Evolutionary conservation across 306 rosid species (phyloP).

Genomic region (Quercus alba): DNA sequence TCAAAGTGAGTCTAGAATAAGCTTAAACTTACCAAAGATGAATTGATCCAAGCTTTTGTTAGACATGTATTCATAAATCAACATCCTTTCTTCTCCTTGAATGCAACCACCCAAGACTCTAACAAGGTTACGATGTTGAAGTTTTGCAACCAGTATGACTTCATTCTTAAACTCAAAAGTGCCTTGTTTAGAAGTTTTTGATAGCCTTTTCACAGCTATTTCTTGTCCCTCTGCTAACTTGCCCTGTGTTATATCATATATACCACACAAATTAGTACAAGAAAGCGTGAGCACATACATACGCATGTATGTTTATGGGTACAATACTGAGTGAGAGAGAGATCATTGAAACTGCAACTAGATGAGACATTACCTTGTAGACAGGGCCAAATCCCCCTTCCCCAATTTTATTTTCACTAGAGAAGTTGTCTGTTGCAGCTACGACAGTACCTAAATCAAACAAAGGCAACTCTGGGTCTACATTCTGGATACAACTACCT

Average conservation of each 20-base stretch:
- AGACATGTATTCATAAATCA: conserved; percentile 41
- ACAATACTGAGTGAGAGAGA: no score
- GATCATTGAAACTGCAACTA: no score
- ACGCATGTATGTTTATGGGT: no score
- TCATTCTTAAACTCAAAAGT: conserved; percentile 40
- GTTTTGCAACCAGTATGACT: conserved; percentile 33
- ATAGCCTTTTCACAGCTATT: conserved; percentile 55
- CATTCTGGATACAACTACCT: conserved; percentile 6
- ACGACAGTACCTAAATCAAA: conserved; percentile 25
- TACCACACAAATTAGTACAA: no score
- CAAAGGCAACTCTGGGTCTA: conserved; percentile 24
- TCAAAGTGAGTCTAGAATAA: no score
- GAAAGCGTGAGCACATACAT: no score
- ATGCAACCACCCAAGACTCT: conserved; percentile 39
- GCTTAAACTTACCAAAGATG: conserved; percentile 29
- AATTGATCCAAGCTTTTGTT: conserved; percentile 34
- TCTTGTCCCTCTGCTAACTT: conserved; percentile 32
- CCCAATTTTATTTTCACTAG: conserved; percentile 40
- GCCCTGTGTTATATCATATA: conserved; percentile 35
- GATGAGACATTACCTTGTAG: conserved; percentile 37
- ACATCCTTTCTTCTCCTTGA: conserved; percentile 35
- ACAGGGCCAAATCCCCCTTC: conserved; percentile 58
- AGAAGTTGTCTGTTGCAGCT: conserved; percentile 33
- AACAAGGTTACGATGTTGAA: conserved; percentile 43
- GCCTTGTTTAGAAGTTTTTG: conserved; percentile 41